Evolutionary conservation across 2,329 filamentous ascomycete species (phyloP).

Genomic region (Achaetomium macrosporum): DNA sequence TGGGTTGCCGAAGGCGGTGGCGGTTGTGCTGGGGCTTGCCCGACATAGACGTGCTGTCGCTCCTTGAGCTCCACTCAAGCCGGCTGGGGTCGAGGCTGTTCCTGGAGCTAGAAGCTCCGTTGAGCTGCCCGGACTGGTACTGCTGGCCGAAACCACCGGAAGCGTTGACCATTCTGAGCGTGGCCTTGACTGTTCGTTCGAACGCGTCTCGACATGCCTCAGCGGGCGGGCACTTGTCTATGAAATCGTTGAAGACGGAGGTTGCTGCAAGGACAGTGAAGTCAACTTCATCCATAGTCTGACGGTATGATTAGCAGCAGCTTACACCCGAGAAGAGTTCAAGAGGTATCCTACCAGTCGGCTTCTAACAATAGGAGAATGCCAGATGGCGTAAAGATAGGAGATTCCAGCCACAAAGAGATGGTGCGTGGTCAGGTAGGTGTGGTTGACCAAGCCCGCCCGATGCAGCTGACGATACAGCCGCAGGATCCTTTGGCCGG

Average conservation of each 20-base stretch:
- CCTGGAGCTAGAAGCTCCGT: conserved; percentile 1
- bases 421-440: conserved; percentile 90
- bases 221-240: conserved; percentile 90
- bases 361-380: conserved; percentile 81
- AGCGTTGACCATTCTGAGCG: conserved; percentile 87
- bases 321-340: background rate
- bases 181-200: conserved; percentile 89
- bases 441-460: conserved; percentile 88
- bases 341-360: conserved; percentile 62
- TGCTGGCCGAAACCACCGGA: conserved; percentile 69
- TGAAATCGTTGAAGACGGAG: conserved; percentile 84
- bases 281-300: conserved; percentile 93
- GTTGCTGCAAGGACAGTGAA: conserved; percentile 91
- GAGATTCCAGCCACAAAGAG: conserved; percentile 96
- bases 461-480: conserved; percentile 87
- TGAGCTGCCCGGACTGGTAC: conserved; percentile 8
- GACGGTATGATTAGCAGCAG: conserved; percentile 25
- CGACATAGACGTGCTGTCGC: conserved; percentile 25
- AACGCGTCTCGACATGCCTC: conserved; percentile 94
- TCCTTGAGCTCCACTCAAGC: conserved; percentile 29
- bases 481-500: conserved; percentile 85
- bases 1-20: conserved; percentile 16
- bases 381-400: conserved; percentile 96
- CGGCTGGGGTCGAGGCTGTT: conserved; percentile 19
- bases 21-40: conserved; percentile 16